Conservation (phyloP, 1,284 basidiomycete genomes). For the Pseudozyma sp. region DNA sequence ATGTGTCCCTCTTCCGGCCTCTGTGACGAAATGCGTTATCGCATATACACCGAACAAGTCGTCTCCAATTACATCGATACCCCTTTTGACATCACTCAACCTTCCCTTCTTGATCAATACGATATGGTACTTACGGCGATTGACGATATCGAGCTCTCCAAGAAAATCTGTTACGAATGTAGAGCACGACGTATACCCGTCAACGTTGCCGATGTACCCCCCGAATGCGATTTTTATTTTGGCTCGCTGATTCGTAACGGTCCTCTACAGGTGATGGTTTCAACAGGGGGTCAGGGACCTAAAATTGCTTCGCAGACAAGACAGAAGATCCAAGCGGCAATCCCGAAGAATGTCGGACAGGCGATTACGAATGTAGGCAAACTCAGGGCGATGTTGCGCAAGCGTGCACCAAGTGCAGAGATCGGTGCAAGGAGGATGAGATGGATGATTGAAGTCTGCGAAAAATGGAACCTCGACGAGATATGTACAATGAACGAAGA, state of each 20-base stretch:
- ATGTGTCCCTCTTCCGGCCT: slow-evolving; percentile 63
- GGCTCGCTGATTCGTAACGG: slow-evolving; percentile 91
- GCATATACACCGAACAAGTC: slow-evolving; percentile 51
- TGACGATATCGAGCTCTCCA: slow-evolving; percentile 82
- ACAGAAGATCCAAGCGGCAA: slow-evolving; percentile 76
- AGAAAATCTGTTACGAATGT: slow-evolving; percentile 79
- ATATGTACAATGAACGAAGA: slow-evolving; percentile 77
- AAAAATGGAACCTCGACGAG: slow-evolving; percentile 83
- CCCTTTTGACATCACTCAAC: slow-evolving; percentile 67
- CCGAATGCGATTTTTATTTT: slow-evolving; percentile 94
- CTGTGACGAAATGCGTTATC: slow-evolving; percentile 62
- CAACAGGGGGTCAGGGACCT: slow-evolving; percentile 93
- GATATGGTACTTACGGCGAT: slow-evolving; percentile 96
- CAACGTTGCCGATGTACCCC: slow-evolving; percentile 95
- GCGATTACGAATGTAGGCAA: slow-evolving; percentile 85
- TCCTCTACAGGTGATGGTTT: slow-evolving; percentile 93
- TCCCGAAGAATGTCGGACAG: slow-evolving; percentile 80
- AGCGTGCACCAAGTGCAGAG: slow-evolving; percentile 80
- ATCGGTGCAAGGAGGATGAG: slow-evolving; percentile 84
- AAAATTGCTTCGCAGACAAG: slow-evolving; percentile 88
- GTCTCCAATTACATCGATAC: slow-evolving; percentile 53
- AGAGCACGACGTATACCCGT: slow-evolving; percentile 81
- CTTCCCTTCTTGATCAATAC: slow-evolving; percentile 34
- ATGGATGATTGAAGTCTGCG: slow-evolving; percentile 94
- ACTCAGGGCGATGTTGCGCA: slow-evolving; percentile 77